Evolutionary conservation across 2,329 filamentous ascomycete species (phyloP).

Genomic region (Tolypocladium inflatum): DNA sequence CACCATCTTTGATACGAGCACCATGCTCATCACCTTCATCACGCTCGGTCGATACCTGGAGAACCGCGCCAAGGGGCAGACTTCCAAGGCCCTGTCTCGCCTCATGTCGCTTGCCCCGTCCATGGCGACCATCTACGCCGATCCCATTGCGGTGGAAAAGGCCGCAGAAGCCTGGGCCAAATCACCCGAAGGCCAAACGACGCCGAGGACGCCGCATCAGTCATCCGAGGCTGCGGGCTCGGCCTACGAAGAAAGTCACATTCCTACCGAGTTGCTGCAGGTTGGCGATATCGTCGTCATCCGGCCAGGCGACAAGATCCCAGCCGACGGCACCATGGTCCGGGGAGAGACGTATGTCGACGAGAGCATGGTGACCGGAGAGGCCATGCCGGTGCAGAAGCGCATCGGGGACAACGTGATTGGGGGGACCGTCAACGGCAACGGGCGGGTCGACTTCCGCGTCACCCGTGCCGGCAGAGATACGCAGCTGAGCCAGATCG

Average conservation of each 20-base stretch:
- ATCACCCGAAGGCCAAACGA: conserved; percentile 19
- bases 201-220: conserved; percentile 31
- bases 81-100: conserved; percentile 82
- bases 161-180: conserved; percentile 66
- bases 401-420: conserved; percentile 70
- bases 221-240: conserved; percentile 34
- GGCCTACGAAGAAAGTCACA: conserved; percentile 70
- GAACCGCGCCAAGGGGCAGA: conserved; percentile 92
- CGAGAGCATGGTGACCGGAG: conserved; percentile 97
- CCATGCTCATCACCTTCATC: conserved; percentile 96
- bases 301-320: conserved; percentile 91
- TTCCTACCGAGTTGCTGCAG: conserved; percentile 89
- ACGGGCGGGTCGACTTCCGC: conserved; percentile 82
- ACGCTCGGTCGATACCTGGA: conserved; percentile 85
- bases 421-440: conserved; percentile 91
- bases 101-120: conserved; percentile 95
- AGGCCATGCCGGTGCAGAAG: conserved; percentile 92
- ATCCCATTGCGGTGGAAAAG: conserved; percentile 89
- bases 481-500: conserved; percentile 95
- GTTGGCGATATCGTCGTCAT: conserved; percentile 90
- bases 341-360: conserved; percentile 89
- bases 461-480: conserved; percentile 90
- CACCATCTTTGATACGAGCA: conserved; percentile 95
- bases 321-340: conserved; percentile 80
- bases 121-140: conserved; percentile 92